Evolutionary conservation across 169 alveolate genomes (phyloP).

Genomic region (Plasmodium gallinaceum): DNA sequence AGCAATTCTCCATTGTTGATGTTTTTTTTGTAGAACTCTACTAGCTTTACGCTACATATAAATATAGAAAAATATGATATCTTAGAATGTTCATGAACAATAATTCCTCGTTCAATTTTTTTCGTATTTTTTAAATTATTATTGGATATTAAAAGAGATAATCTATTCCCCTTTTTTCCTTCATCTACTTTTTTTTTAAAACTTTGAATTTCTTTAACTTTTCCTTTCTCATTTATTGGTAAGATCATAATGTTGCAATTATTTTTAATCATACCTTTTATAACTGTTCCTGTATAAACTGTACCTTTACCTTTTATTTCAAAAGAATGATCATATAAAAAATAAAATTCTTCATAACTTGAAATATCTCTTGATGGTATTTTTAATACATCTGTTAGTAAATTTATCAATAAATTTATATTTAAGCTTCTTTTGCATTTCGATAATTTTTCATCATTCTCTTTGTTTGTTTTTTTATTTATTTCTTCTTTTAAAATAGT

Average conservation of each 20-base stretch:
- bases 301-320: slow-evolving; percentile 92
- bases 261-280: slow-evolving; percentile 81
- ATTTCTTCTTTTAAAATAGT: background rate
- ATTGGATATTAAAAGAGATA: slow-evolving; percentile 50
- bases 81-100: slow-evolving; percentile 16
- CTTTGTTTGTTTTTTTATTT: background rate
- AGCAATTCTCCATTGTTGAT: slow-evolving; percentile 27
- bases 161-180: slow-evolving; percentile 42
- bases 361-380: slow-evolving; percentile 79
- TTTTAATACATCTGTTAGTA: slow-evolving; percentile 70
- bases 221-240: slow-evolving; percentile 45
- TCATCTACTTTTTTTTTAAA: slow-evolving; percentile 47
- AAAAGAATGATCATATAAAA: slow-evolving; percentile 92
- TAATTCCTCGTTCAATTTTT: slow-evolving; percentile 61
- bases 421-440: slow-evolving; percentile 1
- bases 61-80: slow-evolving; percentile 40
- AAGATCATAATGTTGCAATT: slow-evolving; percentile 4
- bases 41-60: slow-evolving; percentile 38
- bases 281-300: slow-evolving; percentile 92
- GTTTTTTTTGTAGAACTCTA: slow-evolving; percentile 39
- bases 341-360: slow-evolving; percentile 81
- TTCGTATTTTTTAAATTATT: slow-evolving; percentile 7
- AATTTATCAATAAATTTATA: slow-evolving; percentile 55
- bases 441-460: background rate
- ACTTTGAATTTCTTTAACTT: slow-evolving; percentile 61